phyloP scores from a whole-genome alignment of 2,329 filamentous ascomycete species.

The Colletotrichum sp. region DNA sequence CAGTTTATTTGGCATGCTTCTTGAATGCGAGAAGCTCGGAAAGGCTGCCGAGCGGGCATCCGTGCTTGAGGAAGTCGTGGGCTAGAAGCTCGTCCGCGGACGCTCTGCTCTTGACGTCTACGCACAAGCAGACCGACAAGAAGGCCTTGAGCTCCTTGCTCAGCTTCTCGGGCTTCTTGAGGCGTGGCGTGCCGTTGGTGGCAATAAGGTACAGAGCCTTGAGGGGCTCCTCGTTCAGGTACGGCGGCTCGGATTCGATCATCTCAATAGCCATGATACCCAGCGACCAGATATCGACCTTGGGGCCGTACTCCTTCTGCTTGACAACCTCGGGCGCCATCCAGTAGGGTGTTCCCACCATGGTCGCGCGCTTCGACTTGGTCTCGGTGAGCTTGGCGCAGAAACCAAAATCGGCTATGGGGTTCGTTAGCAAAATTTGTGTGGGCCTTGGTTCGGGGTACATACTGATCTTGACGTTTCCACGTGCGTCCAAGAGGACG shows the following conservation, averaged over 20 bases:
- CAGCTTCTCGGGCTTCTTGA: conserved; percentile 98
- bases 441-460: conserved; percentile 27
- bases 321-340: conserved; percentile 99
- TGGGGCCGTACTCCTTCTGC: conserved; percentile 97
- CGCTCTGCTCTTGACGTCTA: conserved; percentile 93
- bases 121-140: conserved; percentile 93
- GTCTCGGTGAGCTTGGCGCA: conserved; percentile 97
- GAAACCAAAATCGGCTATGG: conserved; percentile 95
- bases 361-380: conserved; percentile 96
- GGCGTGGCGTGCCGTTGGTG: conserved; percentile 92
- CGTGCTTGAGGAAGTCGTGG: conserved; percentile 94
- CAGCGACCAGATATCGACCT: conserved; percentile 98
- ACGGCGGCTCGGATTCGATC: conserved; percentile 98
- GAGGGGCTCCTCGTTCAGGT: conserved; percentile 95
- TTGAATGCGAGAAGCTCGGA: conserved; percentile 89
- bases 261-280: conserved; percentile 99
- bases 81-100: conserved; percentile 88
- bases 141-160: conserved; percentile 98
- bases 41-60: conserved; percentile 82
- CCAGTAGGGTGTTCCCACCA: conserved; percentile 99
- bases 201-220: conserved; percentile 98
- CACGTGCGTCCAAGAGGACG: conserved; percentile 89
- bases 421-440: conserved; percentile 35
- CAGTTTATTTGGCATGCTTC: conserved; percentile 66
- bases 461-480: conserved; percentile 97